Evolutionary conservation across 2,329 filamentous ascomycete species (phyloP).

Genomic region (Thielaviopsis cerberus): DNA sequence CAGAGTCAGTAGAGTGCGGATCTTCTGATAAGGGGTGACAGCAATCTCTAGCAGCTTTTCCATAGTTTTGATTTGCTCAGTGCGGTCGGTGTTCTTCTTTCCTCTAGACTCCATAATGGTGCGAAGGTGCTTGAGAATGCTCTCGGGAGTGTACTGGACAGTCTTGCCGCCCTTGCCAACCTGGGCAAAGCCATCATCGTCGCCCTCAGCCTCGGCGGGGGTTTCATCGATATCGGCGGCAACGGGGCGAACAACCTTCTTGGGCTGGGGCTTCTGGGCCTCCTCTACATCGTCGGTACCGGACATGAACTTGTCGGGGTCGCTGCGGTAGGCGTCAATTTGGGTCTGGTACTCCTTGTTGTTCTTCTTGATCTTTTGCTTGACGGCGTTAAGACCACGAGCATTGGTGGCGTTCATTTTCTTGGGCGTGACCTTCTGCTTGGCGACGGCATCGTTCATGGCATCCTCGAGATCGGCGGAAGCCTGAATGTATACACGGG

Average conservation of each 20-base stretch:
- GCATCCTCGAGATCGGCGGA: constrained; percentile 86
- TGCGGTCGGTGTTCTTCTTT: constrained; percentile 94
- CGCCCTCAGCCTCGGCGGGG: constrained; percentile 29
- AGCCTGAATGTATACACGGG: constrained; percentile 83
- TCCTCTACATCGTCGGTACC: constrained; percentile 50
- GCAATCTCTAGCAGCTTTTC: constrained; percentile 87
- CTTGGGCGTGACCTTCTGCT: constrained; percentile 89
- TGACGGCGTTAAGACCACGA: constrained; percentile 85
- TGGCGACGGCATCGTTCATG: constrained; percentile 82
- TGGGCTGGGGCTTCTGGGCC: constrained; percentile 25
- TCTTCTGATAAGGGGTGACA: constrained; percentile 77
- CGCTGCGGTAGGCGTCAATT: constrained; percentile 68
- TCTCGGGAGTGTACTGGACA: constrained; percentile 84
- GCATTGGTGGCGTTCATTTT: constrained; percentile 97
- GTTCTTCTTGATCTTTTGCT: constrained; percentile 97
- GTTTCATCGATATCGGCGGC: constrained; percentile 30
- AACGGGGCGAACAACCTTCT: constrained; percentile 24
- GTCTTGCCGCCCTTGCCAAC: constrained; percentile 80
- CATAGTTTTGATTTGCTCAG: constrained; percentile 92
- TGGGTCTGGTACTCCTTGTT: constrained; percentile 85
- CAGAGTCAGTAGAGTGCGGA: constrained; percentile 77
- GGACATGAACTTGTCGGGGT: constrained; percentile 77
- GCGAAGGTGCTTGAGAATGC: constrained; percentile 91
- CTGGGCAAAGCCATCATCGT: constrained; percentile 74
- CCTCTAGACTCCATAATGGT: constrained; percentile 87